Conservation (phyloP, 2,329 filamentous ascomycete genomes). For the Thielaviopsis ethacetica region DNA sequence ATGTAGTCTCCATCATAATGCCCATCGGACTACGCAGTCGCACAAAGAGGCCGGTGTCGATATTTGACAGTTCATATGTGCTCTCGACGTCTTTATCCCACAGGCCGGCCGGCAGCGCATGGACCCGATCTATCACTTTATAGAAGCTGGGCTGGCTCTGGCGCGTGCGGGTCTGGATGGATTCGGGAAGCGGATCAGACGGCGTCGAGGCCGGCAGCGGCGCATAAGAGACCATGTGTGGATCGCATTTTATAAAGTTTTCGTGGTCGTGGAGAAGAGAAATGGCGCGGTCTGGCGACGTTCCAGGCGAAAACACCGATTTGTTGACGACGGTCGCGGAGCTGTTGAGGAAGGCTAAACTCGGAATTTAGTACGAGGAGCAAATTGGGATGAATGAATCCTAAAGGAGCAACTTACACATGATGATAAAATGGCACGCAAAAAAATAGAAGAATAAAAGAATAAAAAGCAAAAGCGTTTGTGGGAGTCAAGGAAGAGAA, state of each 20-base stretch:
- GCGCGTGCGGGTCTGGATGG: neutral
- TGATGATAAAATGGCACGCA: neutral
- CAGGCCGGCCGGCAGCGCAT: conserved; percentile 36
- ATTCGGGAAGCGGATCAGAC: conserved; percentile 15
- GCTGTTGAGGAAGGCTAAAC: conserved; percentile 26
- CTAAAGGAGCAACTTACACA: neutral
- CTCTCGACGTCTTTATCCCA: conserved; percentile 39
- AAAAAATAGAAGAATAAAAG: neutral
- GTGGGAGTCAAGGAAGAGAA: neutral
- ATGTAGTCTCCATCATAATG: conserved; percentile 36
- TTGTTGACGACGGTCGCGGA: conserved; percentile 26
- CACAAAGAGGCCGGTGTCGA: conserved; percentile 33
- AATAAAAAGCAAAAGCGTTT: neutral
- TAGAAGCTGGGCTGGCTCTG: conserved; percentile 23
- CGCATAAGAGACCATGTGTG: conserved; percentile 31
- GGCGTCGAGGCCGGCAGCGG: conserved; percentile 16
- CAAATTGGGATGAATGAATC: neutral
- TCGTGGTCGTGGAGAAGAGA: conserved; percentile 33
- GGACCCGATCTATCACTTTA: conserved; percentile 32
- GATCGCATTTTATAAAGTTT: conserved; percentile 35
- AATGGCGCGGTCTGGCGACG: conserved; percentile 22
- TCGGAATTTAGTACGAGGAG: neutral
- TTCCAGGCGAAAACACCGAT: conserved; percentile 25
- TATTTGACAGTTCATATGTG: conserved; percentile 35
- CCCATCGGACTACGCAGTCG: conserved; percentile 33